Percentiles rank a stretch among this genome's conserved stretches.
These are phyloP conservation scores for Cryptococcus sp. DNA, from an alignment of 1,284 basidiomycete genomes.

Conservation along the genomic window DNA sequence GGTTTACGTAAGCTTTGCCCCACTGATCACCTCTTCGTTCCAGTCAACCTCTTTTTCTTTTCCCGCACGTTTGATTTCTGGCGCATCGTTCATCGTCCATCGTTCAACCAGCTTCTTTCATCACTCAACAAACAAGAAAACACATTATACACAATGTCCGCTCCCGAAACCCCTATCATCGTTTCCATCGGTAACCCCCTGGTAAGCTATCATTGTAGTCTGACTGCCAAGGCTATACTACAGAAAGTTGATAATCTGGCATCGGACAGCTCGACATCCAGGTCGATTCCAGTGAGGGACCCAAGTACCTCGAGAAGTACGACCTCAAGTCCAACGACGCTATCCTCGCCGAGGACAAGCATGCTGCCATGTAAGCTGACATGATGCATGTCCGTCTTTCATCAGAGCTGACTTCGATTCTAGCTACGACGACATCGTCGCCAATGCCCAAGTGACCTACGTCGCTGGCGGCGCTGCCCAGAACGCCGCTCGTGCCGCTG, in stretches of 20 bases:
- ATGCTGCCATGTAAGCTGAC: slow-evolving; percentile 70
- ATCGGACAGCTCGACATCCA: slow-evolving; percentile 71
- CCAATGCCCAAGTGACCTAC: slow-evolving; percentile 77
- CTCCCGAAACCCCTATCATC: slow-evolving; percentile 52
- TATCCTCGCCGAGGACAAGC: slow-evolving; percentile 89
- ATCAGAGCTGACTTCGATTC: slow-evolving; percentile 3
- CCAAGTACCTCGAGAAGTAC: slow-evolving; percentile 86
- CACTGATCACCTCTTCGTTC: too few relatives aligned
- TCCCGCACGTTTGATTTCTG: too few relatives aligned
- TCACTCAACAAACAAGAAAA: background rate
- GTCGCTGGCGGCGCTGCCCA: slow-evolving; percentile 97
- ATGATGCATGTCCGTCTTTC: background rate
- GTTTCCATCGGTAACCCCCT: slow-evolving; percentile 88
- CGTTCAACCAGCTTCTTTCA: too few relatives aligned
- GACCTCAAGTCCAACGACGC: slow-evolving; percentile 93
- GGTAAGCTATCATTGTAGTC: slow-evolving; percentile 28
- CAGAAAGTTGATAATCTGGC: background rate
- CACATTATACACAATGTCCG: slow-evolving; percentile 14
- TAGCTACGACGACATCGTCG: slow-evolving; percentile 86
- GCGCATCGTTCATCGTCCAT: too few relatives aligned
- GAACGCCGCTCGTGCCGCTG: slow-evolving; percentile 93
- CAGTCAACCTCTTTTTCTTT: too few relatives aligned
- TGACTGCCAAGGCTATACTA: background rate
- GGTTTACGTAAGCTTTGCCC: background rate
- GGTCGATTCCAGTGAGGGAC: slow-evolving; percentile 68